phyloP scores from a whole-genome alignment of 1,139 yeast species.

The Kazachstania sp. region DNA sequence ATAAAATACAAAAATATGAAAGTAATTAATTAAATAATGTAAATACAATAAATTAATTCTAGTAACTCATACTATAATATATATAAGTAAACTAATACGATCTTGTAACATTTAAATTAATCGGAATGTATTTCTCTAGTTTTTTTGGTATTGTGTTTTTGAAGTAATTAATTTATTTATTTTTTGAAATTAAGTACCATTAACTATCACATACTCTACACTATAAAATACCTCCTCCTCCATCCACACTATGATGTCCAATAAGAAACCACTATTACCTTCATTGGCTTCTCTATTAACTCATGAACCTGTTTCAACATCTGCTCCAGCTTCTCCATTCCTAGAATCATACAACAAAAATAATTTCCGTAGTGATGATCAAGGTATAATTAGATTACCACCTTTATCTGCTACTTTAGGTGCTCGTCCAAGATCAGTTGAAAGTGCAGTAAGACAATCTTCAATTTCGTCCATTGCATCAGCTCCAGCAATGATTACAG shows the following conservation, averaged over 20 bases:
- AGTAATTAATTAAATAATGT: too few species aligned
- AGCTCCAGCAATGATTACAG: neutral
- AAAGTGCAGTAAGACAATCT: conserved; percentile 22
- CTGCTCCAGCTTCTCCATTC: conserved; percentile 6
- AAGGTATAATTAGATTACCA: conserved; percentile 25
- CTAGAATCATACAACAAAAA: conserved; percentile 3
- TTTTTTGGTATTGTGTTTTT: too few species aligned
- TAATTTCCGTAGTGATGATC: conserved; percentile 8
- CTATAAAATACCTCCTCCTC: neutral
- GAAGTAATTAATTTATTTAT: too few species aligned
- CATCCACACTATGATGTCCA: conserved; percentile 1
- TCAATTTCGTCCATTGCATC: conserved; percentile 1
- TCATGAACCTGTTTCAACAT: neutral
- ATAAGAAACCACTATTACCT: conserved; percentile 9
- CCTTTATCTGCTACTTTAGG: conserved; percentile 15
- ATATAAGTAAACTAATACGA: neutral
- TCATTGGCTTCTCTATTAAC: conserved; percentile 9
- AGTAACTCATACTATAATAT: neutral
- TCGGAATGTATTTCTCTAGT: neutral
- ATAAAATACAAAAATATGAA: too few species aligned
- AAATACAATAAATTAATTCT: too few species aligned
- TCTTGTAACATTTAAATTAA: too few species aligned
- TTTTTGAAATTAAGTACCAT: too few species aligned
- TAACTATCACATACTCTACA: too few species aligned
- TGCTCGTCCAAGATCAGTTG: conserved; percentile 20